Conservation (phyloP, 2,329 filamentous ascomycete genomes). For the Talaromyces sp. region DNA sequence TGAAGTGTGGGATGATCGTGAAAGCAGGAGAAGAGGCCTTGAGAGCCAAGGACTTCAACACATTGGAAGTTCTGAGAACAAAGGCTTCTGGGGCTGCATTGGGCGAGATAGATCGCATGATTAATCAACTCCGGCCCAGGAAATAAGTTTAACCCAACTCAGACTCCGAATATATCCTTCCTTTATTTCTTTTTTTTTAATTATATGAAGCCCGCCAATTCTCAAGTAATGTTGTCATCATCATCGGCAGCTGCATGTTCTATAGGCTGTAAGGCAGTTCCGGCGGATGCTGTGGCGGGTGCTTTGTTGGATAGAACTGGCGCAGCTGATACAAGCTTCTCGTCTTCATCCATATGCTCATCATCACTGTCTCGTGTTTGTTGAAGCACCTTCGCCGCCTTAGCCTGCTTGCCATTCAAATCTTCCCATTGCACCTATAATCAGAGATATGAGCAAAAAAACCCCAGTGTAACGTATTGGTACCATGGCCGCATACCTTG, state of each 20-base stretch:
- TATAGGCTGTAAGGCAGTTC: conserved; percentile 16
- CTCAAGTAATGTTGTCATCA: conserved; percentile 43
- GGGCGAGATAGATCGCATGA: conserved; percentile 77
- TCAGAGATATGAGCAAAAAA: background rate
- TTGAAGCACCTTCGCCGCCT: conserved; percentile 33
- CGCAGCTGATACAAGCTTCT: conserved; percentile 15
- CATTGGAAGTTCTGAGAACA: conserved; percentile 67
- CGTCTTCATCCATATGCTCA: conserved; percentile 40
- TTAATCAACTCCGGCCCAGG: conserved; percentile 49
- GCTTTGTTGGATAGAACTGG: background rate
- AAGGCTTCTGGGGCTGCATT: conserved; percentile 66
- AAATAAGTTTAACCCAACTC: conserved; percentile 28
- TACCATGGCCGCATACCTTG: conserved; percentile 25
- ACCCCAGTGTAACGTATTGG: background rate
- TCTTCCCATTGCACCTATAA: conserved; percentile 39
- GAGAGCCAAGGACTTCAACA: conserved; percentile 69
- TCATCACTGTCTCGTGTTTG: conserved; percentile 48
- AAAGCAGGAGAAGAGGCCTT: conserved; percentile 90
- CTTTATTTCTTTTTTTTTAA: conserved; percentile 10
- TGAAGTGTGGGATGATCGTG: conserved; percentile 85
- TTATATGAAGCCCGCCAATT: background rate
- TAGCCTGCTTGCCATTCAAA: conserved; percentile 30
- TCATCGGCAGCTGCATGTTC: conserved; percentile 31
- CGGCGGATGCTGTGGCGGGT: conserved; percentile 16
- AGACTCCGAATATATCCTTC: conserved; percentile 14